Evolutionary conservation across 1,284 basidiomycete genomes (phyloP), one percentile per base, ranked within the genome.

Genomic region (Ganoderma boninense): DNA sequence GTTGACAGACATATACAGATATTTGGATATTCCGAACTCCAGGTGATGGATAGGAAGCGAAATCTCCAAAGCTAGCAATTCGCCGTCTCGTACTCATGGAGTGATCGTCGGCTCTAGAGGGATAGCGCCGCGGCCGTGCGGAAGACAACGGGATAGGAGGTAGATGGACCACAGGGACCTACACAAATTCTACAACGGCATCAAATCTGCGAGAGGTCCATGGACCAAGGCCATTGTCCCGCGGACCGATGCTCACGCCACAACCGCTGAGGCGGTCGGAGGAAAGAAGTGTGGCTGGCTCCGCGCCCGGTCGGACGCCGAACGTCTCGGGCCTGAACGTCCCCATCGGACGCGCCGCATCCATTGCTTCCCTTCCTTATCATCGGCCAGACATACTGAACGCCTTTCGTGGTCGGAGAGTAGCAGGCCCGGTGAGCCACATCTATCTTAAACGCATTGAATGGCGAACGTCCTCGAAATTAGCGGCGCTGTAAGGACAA

Each of bases 221-320:
- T 62, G 60, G 60, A 62, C 60, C 60, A 23, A n/a, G 23, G 42
- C 38, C 35, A 23, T 13, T n/a, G 57, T 62, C 42, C 42, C 60
- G 60, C 60, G 23, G 38, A 26, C 40, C 40, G 14, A 54, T 11
- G 49, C 40, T 43, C 38, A 42, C 60, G 60, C 42, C 60, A 62
- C 23, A 44, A 42, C 32, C 38, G 57, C 57, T 29, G 57, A 40
- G 40, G 40, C 20, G n/a, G 38, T 40, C 38, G 57, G 32, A 40
- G 35, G 38, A 38, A 6, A 60, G 57, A 60, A 60, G 57, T 59
- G 38, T 60, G 38, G 57, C 57, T 23, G 60, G 14, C 60, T 62
- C 60, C 60, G 60, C 42, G n/a, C 29, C 42, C 60, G 35, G 60
- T 62, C 60, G 60, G 60, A 62, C 38, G 60, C 20, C 60, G 60